Evolutionary conservation across 1,284 basidiomycete species (phyloP).

Genomic region (Phylloporus sp.): DNA sequence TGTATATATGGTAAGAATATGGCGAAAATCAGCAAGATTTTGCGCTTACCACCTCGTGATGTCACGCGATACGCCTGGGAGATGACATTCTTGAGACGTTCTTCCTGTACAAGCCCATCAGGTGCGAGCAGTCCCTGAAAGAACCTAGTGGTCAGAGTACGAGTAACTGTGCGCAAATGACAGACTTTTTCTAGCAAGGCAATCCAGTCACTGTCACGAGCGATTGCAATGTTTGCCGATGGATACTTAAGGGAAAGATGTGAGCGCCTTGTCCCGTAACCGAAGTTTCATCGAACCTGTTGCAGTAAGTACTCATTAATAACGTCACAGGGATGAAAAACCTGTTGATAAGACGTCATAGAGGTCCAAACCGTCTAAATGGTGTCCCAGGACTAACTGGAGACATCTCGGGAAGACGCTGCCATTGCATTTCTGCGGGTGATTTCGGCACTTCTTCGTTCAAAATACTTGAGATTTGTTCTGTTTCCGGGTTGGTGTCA

Average conservation of each 20-base stretch:
- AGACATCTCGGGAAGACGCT: neutral
- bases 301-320: constrained; percentile 1
- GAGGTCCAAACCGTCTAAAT: neutral
- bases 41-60: neutral
- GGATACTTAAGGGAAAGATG: neutral
- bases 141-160: neutral
- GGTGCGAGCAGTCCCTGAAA: neutral
- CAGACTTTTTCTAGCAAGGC: neutral
- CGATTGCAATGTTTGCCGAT: neutral
- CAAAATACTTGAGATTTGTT: neutral
- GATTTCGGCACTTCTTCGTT: neutral
- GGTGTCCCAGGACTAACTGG: neutral
- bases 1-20: too few species aligned
- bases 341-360: neutral
- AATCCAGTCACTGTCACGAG: neutral
- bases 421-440: neutral
- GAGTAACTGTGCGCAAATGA: neutral
- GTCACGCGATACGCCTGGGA: neutral
- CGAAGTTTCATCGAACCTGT: neutral
- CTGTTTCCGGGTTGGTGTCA: neutral
- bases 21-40: too few species aligned
- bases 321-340: neutral
- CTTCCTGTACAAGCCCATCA: neutral
- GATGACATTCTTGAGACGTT: neutral
- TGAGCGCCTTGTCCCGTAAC: neutral